Evolutionary conservation across 1,139 yeast species (phyloP).

Genomic region (Pichia sp.): DNA sequence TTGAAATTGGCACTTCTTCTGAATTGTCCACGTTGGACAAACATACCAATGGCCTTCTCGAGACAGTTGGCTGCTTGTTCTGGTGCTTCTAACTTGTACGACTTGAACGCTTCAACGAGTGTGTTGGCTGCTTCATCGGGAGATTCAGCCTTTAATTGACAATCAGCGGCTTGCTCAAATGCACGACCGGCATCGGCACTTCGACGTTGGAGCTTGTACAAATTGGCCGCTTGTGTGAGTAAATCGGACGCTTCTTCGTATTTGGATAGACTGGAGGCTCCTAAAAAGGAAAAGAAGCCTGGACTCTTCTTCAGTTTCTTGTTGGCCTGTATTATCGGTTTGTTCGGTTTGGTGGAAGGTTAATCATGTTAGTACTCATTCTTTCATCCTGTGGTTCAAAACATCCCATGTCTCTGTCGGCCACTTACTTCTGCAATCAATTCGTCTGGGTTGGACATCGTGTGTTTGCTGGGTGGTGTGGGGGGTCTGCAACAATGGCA

Average conservation of each 20-base stretch:
- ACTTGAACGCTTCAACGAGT: conserved; percentile 87
- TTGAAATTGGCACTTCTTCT: conserved; percentile 95
- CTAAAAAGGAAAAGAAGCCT: conserved; percentile 67
- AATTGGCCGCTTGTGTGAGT: conserved; percentile 88
- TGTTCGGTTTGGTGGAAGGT: not conserved
- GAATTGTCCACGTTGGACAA: conserved; percentile 90
- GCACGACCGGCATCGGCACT: conserved; percentile 73
- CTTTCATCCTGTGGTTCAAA: too few relatives aligned
- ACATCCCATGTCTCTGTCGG: too few relatives aligned
- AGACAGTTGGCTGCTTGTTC: conserved; percentile 77
- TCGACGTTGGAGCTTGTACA: conserved; percentile 71
- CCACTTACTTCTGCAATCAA: conserved; percentile 32
- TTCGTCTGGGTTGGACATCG: conserved; percentile 35
- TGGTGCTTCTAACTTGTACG: conserved; percentile 73
- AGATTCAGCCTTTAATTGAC: conserved; percentile 71
- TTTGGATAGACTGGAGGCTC: conserved; percentile 63
- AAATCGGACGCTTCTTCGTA: conserved; percentile 92
- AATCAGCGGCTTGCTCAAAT: conserved; percentile 81
- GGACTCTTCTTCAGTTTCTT: conserved; percentile 67
- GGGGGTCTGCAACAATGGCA: too few relatives aligned
- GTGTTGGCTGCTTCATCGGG: conserved; percentile 93
- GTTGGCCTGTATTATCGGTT: conserved; percentile 47
- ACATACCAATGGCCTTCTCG: conserved; percentile 74
- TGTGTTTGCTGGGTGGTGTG: too few relatives aligned
- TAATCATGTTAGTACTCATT: conserved; percentile 10